phyloP scores from a whole-genome alignment of 331 rosid species.

The Malus hybrid region DNA sequence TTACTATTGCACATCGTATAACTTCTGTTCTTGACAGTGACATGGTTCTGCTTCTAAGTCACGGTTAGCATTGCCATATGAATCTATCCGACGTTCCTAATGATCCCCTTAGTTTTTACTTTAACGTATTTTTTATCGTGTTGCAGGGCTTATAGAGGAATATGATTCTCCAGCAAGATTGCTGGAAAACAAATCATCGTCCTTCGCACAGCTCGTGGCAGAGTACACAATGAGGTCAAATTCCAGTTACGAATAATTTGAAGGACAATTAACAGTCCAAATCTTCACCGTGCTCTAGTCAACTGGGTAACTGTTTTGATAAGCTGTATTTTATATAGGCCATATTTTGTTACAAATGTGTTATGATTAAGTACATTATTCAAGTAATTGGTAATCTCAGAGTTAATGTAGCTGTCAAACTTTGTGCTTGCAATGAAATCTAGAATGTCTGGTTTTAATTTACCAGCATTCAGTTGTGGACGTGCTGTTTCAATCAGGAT shows the following conservation, averaged over 20 bases:
- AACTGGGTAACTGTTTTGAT: neutral
- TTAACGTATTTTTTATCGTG: neutral
- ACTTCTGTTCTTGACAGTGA: constrained; percentile 65
- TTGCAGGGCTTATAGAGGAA: constrained; percentile 73
- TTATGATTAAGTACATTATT: neutral
- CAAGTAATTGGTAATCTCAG: neutral
- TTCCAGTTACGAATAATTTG: constrained; percentile 19
- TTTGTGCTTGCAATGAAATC: neutral
- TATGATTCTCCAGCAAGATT: constrained; percentile 54
- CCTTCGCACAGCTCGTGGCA: constrained; percentile 74
- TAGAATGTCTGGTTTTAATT: too few relatives aligned
- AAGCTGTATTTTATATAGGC: neutral
- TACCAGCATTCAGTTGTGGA: too few relatives aligned
- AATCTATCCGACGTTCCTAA: neutral
- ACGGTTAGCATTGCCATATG: constrained; percentile 29
- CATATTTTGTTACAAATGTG: neutral
- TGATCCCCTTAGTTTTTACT: neutral
- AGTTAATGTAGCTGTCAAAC: neutral
- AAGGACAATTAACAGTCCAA: neutral
- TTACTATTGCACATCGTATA: constrained; percentile 63
- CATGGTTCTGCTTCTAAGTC: constrained; percentile 72
- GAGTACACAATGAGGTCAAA: constrained; percentile 63
- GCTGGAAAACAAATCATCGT: constrained; percentile 62
- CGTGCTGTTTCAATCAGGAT: too few relatives aligned
- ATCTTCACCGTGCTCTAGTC: neutral